These are phyloP conservation scores for Fusarium sp. DNA, from an alignment of 2,329 filamentous ascomycete species.

Conservation along the genomic window DNA sequence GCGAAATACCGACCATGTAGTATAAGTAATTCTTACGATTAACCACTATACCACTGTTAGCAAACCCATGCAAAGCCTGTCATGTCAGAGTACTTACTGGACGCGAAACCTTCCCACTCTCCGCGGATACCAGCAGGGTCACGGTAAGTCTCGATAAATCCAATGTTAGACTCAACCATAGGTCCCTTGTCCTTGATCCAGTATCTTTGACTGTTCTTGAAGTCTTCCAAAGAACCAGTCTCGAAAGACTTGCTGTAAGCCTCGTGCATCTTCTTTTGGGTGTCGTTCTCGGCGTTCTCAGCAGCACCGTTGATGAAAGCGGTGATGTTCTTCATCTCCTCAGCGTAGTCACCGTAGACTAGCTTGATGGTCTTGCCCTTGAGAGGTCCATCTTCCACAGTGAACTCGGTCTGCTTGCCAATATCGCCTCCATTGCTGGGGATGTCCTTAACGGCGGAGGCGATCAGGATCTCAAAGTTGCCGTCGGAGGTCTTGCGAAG, in stretches of 20 bases:
- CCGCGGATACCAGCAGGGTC: constrained; percentile 84
- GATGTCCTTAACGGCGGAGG: constrained; percentile 72
- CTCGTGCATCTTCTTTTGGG: constrained; percentile 77
- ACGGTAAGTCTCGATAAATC: constrained; percentile 87
- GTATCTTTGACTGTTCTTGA: constrained; percentile 82
- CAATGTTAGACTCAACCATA: constrained; percentile 82
- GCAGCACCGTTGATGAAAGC: constrained; percentile 76
- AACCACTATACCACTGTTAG: constrained; percentile 63
- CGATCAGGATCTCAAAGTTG: constrained; percentile 79
- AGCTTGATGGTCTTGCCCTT: constrained; percentile 77
- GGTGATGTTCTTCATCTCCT: constrained; percentile 77
- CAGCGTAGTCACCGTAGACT: constrained; percentile 78
- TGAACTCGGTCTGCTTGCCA: constrained; percentile 72
- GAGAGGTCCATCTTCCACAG: constrained; percentile 68
- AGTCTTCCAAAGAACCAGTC: constrained; percentile 78
- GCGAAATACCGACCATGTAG: neutral
- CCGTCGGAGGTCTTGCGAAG: constrained; percentile 74
- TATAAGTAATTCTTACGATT: constrained; percentile 64
- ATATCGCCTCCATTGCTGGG: constrained; percentile 75
- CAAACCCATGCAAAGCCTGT: neutral
- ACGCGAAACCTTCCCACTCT: constrained; percentile 88
- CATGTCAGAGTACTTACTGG: constrained; percentile 54
- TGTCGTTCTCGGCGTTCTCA: constrained; percentile 78
- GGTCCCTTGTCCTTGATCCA: constrained; percentile 89
- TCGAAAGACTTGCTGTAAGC: constrained; percentile 82